These are phyloP conservation scores for Ammopiptanthus mongolicus DNA, from an alignment of 306 rosid genomes.

Conservation along the genomic window DNA sequence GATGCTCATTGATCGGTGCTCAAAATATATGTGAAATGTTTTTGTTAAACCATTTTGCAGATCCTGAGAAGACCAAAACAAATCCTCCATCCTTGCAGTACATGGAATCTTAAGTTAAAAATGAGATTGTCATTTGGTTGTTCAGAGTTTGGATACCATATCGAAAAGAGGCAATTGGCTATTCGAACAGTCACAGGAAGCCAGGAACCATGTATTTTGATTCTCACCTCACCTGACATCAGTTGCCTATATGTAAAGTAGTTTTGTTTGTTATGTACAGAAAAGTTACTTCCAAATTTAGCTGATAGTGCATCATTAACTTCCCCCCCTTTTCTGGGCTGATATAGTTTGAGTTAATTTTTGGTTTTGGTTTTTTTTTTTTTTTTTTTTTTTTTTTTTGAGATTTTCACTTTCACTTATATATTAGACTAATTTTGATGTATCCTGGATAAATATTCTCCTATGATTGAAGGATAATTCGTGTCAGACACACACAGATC, in stretches of 20 bases:
- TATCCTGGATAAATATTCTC: too few relatives aligned
- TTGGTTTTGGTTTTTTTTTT: background rate
- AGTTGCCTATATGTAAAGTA: constrained; percentile 33
- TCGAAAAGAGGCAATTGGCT: constrained; percentile 22
- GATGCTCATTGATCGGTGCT: background rate
- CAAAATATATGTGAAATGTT: background rate
- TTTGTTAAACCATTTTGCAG: constrained; percentile 45
- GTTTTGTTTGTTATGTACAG: background rate
- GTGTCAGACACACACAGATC: too few relatives aligned
- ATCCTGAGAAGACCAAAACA: constrained; percentile 60
- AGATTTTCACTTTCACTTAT: background rate
- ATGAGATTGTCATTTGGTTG: background rate
- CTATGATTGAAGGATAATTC: too few relatives aligned
- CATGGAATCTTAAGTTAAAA: constrained; percentile 62
- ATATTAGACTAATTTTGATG: background rate
- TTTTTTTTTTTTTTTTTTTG: background rate
- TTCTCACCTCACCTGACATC: background rate
- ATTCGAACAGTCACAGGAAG: constrained; percentile 26
- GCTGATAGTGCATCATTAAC: constrained; percentile 23
- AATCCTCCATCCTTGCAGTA: constrained; percentile 73
- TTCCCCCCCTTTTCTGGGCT: background rate
- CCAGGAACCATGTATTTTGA: constrained; percentile 6
- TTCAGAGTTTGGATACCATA: constrained; percentile 11
- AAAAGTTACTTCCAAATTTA: background rate
- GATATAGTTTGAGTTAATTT: background rate